Percentiles rank a stretch among this genome's conserved stretches.
These are phyloP conservation scores for Pseudopithomyces maydicus DNA, from an alignment of 2,329 filamentous ascomycete genomes.

Conservation along the genomic window DNA sequence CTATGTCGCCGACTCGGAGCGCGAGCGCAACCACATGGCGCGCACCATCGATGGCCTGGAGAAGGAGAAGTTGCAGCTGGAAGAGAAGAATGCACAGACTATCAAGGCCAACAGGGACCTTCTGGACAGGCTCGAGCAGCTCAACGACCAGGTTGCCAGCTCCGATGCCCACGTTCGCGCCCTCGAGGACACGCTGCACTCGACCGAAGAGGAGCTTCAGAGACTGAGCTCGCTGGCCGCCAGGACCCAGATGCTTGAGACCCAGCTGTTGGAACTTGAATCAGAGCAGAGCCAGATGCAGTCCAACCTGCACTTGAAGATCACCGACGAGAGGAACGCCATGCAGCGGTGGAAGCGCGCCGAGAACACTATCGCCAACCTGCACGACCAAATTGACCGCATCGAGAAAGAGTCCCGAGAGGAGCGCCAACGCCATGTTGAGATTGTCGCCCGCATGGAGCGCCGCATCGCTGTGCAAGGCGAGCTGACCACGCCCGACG, in stretches of 20 bases:
- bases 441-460: constrained; percentile 83
- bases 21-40: constrained; percentile 76
- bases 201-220: constrained; percentile 77
- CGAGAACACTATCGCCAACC: constrained; percentile 74
- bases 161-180: constrained; percentile 80
- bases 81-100: constrained; percentile 75
- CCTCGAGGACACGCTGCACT: constrained; percentile 76
- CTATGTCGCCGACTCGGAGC: constrained; percentile 90
- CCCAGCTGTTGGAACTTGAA: constrained; percentile 79
- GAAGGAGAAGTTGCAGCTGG: constrained; percentile 68
- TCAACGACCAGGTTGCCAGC: constrained; percentile 79
- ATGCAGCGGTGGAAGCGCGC: constrained; percentile 84
- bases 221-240: constrained; percentile 74
- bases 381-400: constrained; percentile 85
- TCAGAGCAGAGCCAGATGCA: constrained; percentile 78
- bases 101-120: constrained; percentile 83
- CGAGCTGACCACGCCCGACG: constrained; percentile 79
- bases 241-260: constrained; percentile 78
- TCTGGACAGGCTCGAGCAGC: constrained; percentile 79
- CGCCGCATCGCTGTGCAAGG: constrained; percentile 80
- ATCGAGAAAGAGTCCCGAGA: constrained; percentile 84
- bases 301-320: constrained; percentile 66
- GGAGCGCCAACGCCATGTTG: constrained; percentile 79
- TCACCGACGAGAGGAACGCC: constrained; percentile 78
- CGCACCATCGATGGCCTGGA: constrained; percentile 77